Evolutionary conservation across 1,284 basidiomycete genomes (phyloP).

Genomic region (Ceratobasidium sp.): DNA sequence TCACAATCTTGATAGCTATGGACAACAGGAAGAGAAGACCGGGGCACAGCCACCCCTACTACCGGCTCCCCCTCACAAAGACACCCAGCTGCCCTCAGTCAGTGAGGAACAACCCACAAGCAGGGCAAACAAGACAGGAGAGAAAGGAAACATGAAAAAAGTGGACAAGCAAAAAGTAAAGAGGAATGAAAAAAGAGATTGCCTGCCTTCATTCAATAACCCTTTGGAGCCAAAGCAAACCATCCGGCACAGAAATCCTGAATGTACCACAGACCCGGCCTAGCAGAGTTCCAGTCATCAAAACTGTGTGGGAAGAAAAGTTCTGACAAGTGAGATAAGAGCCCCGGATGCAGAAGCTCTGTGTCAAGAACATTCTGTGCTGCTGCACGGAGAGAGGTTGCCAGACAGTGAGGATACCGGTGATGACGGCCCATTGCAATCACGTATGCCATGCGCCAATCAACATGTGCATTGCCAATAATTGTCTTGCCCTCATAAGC

Average conservation of each 20-base stretch:
- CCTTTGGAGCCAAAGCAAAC: neutral
- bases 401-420: neutral
- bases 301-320: constrained; percentile 4
- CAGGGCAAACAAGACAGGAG: too few relatives aligned
- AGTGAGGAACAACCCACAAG: too few relatives aligned
- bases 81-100: too few relatives aligned
- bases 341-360: neutral
- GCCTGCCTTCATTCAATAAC: neutral
- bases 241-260: neutral
- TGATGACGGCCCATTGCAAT: neutral
- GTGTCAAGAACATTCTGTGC: neutral
- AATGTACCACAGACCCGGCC: neutral
- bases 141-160: too few relatives aligned
- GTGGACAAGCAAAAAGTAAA: too few relatives aligned
- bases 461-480: neutral
- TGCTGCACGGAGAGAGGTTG: neutral
- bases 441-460: neutral
- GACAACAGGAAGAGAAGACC: too few relatives aligned
- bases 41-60: too few relatives aligned
- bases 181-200: too few relatives aligned
- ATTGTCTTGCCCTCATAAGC: neutral
- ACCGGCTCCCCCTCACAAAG: too few relatives aligned
- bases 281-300: neutral
- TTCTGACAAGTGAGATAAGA: neutral
- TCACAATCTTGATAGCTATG: too few relatives aligned